Evolutionary conservation across 202 grass and related monocot genomes (phyloP), one percentile per base, ranked within the genome.

Genomic region (Bolboschoenoplectus hybrid): DNA sequence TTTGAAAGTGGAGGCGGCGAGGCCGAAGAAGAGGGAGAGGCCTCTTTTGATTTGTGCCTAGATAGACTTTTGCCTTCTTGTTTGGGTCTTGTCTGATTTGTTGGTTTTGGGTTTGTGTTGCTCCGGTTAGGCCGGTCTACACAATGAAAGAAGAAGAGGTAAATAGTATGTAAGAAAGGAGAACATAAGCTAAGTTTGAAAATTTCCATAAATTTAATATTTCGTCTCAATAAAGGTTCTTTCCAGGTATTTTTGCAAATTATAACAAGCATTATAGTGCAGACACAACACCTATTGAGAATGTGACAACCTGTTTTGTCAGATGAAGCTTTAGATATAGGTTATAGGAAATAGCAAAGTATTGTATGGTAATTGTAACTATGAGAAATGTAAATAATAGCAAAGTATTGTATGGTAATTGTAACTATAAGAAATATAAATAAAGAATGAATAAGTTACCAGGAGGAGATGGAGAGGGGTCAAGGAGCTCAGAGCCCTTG

Each of bases 401-500:
- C 26, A 26, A 26, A 26, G 26, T 26, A 26, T 26, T 26, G 26
- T 26, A 26, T 26, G 26, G 26, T 26, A 26, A 26, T 26, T 26
- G 26, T 26, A 26, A 26, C 26, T 26, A 26, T 26, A 34, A 34
- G 51, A 3, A 52, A 78, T 56, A 1, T 34, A 20, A 79, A 39
- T 16, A 75, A 36, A 16, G 11, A 17, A 10, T 3, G 1, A 64
- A 35, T 4, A 55, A 41, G 9, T 75, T 84, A 98, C 96, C 93
- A 77, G 90, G 86, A 92, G 93, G 62, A 19, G 90, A 86, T 85
- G 85, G 57, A 6, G 57, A 20, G 2, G 9, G 92, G 70, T 94
- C 90, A 53, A 92, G 67, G 63, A 99, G 88, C 81, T 99, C 93
- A 16, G 97, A 96, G 26, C 97, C 97, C 81, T 99, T 99, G 67